Conservation (phyloP, 805 yeast genomes). For the Starmerella sirachaensis region DNA sequence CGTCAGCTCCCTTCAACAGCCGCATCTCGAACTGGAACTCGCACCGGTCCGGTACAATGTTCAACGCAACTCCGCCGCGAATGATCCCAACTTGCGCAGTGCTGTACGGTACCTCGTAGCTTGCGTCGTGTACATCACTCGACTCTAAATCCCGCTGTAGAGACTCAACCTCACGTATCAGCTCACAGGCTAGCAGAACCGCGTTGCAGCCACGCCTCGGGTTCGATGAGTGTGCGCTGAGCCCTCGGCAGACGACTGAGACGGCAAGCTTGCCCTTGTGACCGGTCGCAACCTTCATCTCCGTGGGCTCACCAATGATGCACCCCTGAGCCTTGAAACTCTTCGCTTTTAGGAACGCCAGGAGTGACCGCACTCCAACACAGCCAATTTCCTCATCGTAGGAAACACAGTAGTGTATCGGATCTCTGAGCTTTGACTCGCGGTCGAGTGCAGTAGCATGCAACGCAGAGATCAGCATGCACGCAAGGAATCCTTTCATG, state of each 20-base stretch:
- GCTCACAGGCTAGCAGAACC: conserved; percentile 15
- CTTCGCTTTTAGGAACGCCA: conserved; percentile 5
- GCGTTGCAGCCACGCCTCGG: conserved; percentile 18
- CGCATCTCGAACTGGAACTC: conserved; percentile 19
- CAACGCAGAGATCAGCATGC: conserved; percentile 15
- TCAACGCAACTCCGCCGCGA: conserved; percentile 18
- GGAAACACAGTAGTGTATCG: conserved; percentile 14
- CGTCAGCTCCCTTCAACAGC: conserved; percentile 10
- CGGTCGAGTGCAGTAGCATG: conserved; percentile 5
- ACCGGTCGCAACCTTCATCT: conserved; percentile 12
- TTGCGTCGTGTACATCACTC: conserved; percentile 1
- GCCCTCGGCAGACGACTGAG: conserved; percentile 11
- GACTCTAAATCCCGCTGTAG: conserved; percentile 7
- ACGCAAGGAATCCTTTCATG: conserved; percentile 20
- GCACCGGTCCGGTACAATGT: conserved; percentile 18
- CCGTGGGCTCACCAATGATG: conserved; percentile 19
- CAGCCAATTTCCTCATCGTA: conserved; percentile 21
- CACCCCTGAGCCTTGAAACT: conserved; percentile 14
- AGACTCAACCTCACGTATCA: conserved; percentile 11
- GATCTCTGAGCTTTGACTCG: conserved; percentile 5
- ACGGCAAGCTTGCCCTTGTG: conserved; percentile 20
- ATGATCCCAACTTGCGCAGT: conserved; percentile 16
- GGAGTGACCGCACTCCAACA: conserved; percentile 18
- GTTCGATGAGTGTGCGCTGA: conserved; percentile 18
- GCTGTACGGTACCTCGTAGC: conserved; percentile 15